Evolutionary conservation across 495 filamentous ascomycete species (phyloP), one percentile per base, ranked within the genome.

Genomic region (Neurospora sp.): DNA sequence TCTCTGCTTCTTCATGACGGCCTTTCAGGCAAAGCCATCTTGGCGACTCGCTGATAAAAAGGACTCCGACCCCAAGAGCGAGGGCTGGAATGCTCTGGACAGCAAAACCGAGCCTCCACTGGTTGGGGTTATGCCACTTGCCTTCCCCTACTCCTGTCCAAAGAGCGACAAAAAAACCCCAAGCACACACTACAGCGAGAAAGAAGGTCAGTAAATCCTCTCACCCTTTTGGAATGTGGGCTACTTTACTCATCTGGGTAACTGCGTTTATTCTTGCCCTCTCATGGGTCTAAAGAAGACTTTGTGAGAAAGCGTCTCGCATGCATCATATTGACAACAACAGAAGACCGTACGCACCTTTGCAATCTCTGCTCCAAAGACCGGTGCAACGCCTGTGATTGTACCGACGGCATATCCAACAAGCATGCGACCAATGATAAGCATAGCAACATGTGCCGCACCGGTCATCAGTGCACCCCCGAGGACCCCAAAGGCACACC

Each of bases 81-180:
- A 89, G 59, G 8, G 84, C 82, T 8, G 87, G 87, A 1, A 85
- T 76, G 40, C 81, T 81, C 73, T 89, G 87, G 35, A 89, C 83
- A 17, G 85, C 84, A 27, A 90, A 83, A 0, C 87, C 87, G 42
- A 89, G 84, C 41, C 87, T 80, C 88, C 88, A 88, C 75, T 85
- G 79, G 65, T 79, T 79, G 40, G 76, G 40, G 61, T 81, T 80
- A 17, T 78, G 70, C 80, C 80, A 81, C 65, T 75, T 73, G 4
- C 78, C 75, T 74, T 81, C 80, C 68, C 87, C 86, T 16, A 80
- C 78, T 38, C 82, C 81, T 0, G 77, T 80, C 76, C 83, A 83
- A 1, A 84, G 78, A 2, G 85, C 80, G 9, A 81, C 70, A 76
- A 81, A 86, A 53, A 84, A 87, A 1, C 84, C 86, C 76, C 87